Evolutionary conservation across 305 asterid genomes (phyloP).

Genomic region (Solanum hybrid): DNA sequence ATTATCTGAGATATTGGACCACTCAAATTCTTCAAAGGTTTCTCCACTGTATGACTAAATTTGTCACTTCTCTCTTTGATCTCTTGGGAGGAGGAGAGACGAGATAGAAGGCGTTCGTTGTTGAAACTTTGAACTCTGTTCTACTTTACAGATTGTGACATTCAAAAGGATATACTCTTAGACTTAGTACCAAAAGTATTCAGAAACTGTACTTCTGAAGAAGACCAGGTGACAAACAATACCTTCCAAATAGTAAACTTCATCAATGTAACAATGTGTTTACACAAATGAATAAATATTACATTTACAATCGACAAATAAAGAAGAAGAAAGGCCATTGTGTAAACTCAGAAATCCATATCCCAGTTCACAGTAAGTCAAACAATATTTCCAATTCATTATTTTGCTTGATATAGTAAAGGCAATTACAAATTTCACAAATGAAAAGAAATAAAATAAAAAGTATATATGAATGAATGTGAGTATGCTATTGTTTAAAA

Average conservation of each 20-base stretch:
- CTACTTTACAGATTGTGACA: background rate
- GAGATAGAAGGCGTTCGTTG: background rate
- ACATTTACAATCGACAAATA: no score
- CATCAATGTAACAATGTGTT: no score
- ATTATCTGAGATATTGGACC: background rate
- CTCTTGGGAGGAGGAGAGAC: background rate
- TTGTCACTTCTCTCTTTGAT: background rate
- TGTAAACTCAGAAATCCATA: background rate
- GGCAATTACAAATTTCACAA: conserved; percentile 11
- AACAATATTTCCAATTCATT: conserved; percentile 1
- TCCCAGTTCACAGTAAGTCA: background rate
- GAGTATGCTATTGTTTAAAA: conserved; percentile 9
- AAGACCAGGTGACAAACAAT: no score
- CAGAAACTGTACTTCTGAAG: no score
- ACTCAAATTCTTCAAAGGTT: background rate
- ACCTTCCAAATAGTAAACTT: no score
- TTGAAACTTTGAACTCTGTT: background rate
- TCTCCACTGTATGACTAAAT: background rate
- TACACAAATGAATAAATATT: no score
- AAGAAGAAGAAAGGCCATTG: background rate
- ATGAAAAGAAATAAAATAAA: conserved; percentile 3
- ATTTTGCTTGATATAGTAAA: background rate
- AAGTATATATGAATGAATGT: conserved; percentile 8
- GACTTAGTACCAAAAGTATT: no score
- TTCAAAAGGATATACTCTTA: background rate